Evolutionary conservation across 176 grass and related monocot genomes (phyloP).

Genomic region (Musa troglodytarum): DNA sequence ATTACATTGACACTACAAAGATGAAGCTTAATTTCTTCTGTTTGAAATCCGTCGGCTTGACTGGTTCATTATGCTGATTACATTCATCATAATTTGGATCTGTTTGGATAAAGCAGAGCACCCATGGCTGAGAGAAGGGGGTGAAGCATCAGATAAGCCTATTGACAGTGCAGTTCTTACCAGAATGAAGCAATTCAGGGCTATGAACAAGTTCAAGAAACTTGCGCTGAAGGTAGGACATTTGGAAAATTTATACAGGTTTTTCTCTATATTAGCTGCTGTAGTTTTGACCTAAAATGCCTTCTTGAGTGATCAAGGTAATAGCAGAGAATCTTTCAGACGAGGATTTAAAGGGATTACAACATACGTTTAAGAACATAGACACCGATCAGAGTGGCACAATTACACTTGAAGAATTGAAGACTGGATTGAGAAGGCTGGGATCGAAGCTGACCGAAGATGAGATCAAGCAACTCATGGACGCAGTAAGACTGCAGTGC

Average conservation of each 20-base stretch:
- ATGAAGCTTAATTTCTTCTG: too few relatives aligned
- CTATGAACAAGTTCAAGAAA: constrained; percentile 33
- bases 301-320: constrained; percentile 37
- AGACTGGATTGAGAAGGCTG: constrained; percentile 46
- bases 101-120: constrained; percentile 5
- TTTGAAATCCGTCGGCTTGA: too few relatives aligned
- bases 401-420: constrained; percentile 66
- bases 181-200: constrained; percentile 37
- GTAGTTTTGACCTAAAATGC: background rate
- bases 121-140: constrained; percentile 25
- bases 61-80: background rate
- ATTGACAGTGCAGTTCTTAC: constrained; percentile 22
- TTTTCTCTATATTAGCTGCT: too few relatives aligned
- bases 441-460: constrained; percentile 48
- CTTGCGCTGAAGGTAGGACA: constrained; percentile 19
- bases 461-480: constrained; percentile 70
- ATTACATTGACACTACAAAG: too few relatives aligned
- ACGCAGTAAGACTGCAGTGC: constrained; percentile 52
- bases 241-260: background rate
- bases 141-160: constrained; percentile 23
- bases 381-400: constrained; percentile 76
- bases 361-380: constrained; percentile 86
- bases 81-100: background rate
- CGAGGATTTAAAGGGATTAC: constrained; percentile 60
- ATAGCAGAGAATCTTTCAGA: constrained; percentile 48